Percentiles rank a stretch among this genome's conserved stretches.
These are phyloP conservation scores for Coniochaeta ligniaria DNA, from an alignment of 2,329 filamentous ascomycete species.

Conservation along the genomic window DNA sequence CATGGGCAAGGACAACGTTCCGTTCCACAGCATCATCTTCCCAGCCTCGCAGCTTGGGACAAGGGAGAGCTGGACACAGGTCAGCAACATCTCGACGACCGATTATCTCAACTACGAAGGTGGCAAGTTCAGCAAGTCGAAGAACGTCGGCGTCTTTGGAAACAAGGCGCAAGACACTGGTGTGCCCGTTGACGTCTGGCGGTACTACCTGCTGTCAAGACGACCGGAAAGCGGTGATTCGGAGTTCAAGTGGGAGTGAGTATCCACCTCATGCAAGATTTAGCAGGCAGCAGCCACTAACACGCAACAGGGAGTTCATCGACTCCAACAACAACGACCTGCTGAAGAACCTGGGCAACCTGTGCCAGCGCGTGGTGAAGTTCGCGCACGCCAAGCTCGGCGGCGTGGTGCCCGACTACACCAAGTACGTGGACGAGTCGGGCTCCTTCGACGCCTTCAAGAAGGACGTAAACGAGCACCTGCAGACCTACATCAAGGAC, in stretches of 20 bases:
- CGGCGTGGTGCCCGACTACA: constrained; percentile 57
- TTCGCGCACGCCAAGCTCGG: constrained; percentile 71
- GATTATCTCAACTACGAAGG: constrained; percentile 86
- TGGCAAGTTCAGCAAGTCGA: constrained; percentile 89
- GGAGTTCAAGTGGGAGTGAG: constrained; percentile 74
- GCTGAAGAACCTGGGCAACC: constrained; percentile 68
- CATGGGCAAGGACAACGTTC: constrained; percentile 84
- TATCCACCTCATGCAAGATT: not conserved
- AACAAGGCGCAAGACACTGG: constrained; percentile 84
- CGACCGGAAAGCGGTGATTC: constrained; percentile 81
- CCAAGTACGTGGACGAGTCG: constrained; percentile 42
- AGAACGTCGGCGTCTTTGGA: constrained; percentile 85
- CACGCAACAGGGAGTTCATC: constrained; percentile 4
- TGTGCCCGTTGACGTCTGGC: constrained; percentile 80
- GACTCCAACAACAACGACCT: constrained; percentile 81
- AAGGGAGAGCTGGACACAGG: constrained; percentile 78
- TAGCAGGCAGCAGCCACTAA: not conserved
- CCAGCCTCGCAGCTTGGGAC: constrained; percentile 82
- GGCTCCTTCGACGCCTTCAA: constrained; percentile 41
- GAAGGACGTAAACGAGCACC: constrained; percentile 56
- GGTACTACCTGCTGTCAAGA: constrained; percentile 82
- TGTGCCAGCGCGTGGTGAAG: constrained; percentile 68
- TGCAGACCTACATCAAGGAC: constrained; percentile 60
- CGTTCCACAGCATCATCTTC: constrained; percentile 87
- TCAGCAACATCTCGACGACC: constrained; percentile 81